These are phyloP conservation scores for Nicotiana benthamiana DNA, from an alignment of 257 asterid species.

Conservation along the genomic window DNA sequence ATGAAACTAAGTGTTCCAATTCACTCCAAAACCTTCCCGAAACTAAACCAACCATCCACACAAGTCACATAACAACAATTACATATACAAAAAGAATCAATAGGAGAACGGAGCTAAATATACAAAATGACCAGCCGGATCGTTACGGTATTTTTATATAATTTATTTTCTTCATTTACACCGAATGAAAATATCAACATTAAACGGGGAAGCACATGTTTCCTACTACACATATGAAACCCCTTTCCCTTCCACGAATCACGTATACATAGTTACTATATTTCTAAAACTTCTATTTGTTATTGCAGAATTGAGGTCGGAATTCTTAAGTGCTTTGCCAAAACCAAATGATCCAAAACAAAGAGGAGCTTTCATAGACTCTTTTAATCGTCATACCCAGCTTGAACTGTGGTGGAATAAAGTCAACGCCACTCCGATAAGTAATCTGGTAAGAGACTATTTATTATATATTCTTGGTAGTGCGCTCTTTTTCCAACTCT, in stretches of 20 bases:
- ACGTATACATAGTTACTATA: background rate
- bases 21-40: no score
- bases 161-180: no score
- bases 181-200: background rate
- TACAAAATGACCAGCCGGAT: no score
- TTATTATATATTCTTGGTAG: no score
- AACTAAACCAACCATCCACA: no score
- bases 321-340: background rate
- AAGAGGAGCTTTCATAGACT: background rate
- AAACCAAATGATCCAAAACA: background rate
- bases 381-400: background rate
- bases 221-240: background rate
- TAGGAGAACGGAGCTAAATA: no score
- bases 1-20: no score
- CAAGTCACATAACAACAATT: no score
- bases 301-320: slow-evolving; percentile 1
- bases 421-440: background rate
- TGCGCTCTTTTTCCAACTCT: no score
- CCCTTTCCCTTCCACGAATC: background rate
- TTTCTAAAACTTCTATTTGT: background rate
- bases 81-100: no score
- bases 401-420: slow-evolving; percentile 4
- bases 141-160: no score
- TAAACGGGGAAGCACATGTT: no score
- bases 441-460: background rate